phyloP scores from a whole-genome alignment of 495 filamentous ascomycete species.

The Pseudomonodictys pantanalensis region DNA sequence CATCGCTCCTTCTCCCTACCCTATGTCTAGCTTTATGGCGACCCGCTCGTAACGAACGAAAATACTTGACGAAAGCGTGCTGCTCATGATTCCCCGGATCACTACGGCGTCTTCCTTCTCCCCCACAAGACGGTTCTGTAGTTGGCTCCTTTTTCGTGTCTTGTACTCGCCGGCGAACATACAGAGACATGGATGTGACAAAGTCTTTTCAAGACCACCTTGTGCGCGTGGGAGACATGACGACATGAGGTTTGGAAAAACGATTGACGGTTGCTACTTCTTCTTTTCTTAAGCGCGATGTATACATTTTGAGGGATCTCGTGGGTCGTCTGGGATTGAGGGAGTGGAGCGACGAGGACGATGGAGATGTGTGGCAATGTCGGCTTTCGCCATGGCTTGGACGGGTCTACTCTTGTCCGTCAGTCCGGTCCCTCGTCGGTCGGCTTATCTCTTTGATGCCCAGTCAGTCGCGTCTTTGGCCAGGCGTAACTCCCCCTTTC shows the following conservation, averaged over 20 bases:
- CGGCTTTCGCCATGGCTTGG: too few relatives aligned
- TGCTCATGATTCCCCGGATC: neutral
- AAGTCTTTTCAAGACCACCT: too few relatives aligned
- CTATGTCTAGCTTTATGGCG: neutral
- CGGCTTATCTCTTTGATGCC: too few relatives aligned
- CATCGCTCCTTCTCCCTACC: conserved; percentile 4
- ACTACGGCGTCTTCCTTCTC: conserved; percentile 11
- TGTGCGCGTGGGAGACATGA: conserved; percentile 3
- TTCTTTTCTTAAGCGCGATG: too few relatives aligned
- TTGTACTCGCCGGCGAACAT: conserved; percentile 30
- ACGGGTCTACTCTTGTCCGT: too few relatives aligned
- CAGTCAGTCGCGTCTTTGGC: too few relatives aligned
- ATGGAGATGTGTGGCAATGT: too few relatives aligned
- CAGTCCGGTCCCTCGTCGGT: too few relatives aligned
- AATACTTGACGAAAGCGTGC: too few relatives aligned
- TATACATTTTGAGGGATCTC: conserved; percentile 12
- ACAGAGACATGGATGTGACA: conserved; percentile 14
- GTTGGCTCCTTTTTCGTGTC: conserved; percentile 13
- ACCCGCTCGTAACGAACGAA: too few relatives aligned
- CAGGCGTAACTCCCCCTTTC: too few relatives aligned
- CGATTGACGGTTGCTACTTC: neutral
- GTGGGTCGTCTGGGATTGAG: neutral
- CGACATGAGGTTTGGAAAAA: conserved; percentile 11
- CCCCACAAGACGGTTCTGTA: conserved; percentile 15
- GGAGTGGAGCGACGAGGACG: neutral